These are phyloP conservation scores for Phytophthora pistaciae DNA, from an alignment of 352 stramenopile species.

Conservation along the genomic window DNA sequence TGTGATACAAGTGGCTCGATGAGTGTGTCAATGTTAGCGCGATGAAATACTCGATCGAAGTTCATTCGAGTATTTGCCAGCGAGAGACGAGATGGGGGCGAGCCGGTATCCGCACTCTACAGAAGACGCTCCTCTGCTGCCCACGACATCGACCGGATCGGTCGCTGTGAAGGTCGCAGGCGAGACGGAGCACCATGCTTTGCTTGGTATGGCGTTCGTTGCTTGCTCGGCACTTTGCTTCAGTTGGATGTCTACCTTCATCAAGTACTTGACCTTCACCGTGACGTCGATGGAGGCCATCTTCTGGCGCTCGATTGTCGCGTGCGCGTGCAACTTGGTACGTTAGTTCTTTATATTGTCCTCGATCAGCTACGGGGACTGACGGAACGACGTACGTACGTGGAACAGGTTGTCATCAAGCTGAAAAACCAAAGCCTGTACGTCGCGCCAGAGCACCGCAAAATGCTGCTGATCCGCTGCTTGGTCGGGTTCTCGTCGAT, in stretches of 20 bases:
- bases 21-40: constrained; percentile 6
- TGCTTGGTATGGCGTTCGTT: constrained; percentile 65
- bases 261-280: constrained; percentile 72
- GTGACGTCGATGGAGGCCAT: constrained; percentile 77
- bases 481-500: constrained; percentile 66
- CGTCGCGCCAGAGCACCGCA: constrained; percentile 44
- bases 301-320: constrained; percentile 66
- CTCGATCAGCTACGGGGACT: background rate
- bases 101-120: constrained; percentile 6
- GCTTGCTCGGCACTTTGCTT: constrained; percentile 72
- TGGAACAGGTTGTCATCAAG: constrained; percentile 6
- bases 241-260: constrained; percentile 75
- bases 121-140: constrained; percentile 22
- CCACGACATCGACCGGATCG: background rate
- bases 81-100: constrained; percentile 2
- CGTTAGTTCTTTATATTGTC: constrained; percentile 2
- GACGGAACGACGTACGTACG: background rate
- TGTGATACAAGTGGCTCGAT: constrained; percentile 13
- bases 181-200: constrained; percentile 38
- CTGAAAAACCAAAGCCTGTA: constrained; percentile 27
- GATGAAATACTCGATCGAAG: background rate
- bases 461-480: constrained; percentile 58
- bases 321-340: constrained; percentile 63
- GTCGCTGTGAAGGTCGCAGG: constrained; percentile 2
- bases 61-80: constrained; percentile 16